A percentile compares a stretch with the other conserved stretches of the same genome.
Evolutionary conservation across 352 stramenopile species (phyloP).

Genomic region (Pythium aquatile): DNA sequence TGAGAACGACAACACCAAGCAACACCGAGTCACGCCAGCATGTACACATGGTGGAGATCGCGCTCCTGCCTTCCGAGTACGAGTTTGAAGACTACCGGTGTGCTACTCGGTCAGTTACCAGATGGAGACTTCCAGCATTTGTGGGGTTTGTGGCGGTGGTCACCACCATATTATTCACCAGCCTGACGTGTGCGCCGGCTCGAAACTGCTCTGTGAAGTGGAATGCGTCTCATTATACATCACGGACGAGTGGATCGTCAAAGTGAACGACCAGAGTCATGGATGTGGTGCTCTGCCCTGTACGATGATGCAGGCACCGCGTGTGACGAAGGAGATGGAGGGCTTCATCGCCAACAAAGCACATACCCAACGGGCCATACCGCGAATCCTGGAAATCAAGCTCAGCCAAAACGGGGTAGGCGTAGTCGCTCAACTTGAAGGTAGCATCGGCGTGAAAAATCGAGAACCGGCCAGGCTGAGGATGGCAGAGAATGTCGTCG

Average conservation of each 20-base stretch:
- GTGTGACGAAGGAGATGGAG: too few species aligned
- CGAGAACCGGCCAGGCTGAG: not conserved
- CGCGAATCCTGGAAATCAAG: too few species aligned
- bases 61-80: not conserved
- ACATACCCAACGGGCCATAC: too few species aligned
- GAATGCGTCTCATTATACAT: slow-evolving; percentile 5
- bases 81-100: not conserved
- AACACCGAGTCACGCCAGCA: not conserved
- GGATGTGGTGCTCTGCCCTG: too few species aligned
- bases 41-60: not conserved
- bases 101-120: slow-evolving; percentile 12
- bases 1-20: too few species aligned
- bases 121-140: not conserved
- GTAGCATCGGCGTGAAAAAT: slow-evolving; percentile 4
- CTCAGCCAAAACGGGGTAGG: too few species aligned
- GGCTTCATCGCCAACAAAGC: too few species aligned
- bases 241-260: not conserved
- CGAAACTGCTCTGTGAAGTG: slow-evolving; percentile 6
- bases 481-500: not conserved
- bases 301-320: too few species aligned
- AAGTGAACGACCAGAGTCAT: not conserved
- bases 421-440: slow-evolving; percentile 6
- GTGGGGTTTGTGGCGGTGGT: slow-evolving; percentile 6
- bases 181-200: not conserved
- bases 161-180: not conserved